A percentile compares a stretch with the other conserved stretches of the same genome.
Conservation (phyloP, 2,329 filamentous ascomycete species). For the Aciculosporium take region DNA sequence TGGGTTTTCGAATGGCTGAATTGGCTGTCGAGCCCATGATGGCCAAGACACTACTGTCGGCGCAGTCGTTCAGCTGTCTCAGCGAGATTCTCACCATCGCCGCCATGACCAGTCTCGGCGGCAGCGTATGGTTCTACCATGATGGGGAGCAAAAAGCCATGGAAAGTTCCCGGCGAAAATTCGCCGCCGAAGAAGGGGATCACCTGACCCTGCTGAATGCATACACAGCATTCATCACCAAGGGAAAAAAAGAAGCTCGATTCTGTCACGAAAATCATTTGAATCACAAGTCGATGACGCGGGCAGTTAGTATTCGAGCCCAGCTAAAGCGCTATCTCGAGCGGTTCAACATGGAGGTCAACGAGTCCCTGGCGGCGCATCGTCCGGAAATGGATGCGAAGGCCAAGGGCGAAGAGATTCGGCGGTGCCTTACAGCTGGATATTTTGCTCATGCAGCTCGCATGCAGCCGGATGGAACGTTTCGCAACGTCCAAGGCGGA, state of each 20-base stretch:
- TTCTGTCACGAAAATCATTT: conserved; percentile 82
- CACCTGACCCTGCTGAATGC: conserved; percentile 86
- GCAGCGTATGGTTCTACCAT: conserved; percentile 68
- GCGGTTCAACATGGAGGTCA: conserved; percentile 59
- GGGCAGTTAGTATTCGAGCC: conserved; percentile 71
- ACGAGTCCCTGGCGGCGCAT: conserved; percentile 40
- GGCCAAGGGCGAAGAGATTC: conserved; percentile 54
- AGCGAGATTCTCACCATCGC: conserved; percentile 83
- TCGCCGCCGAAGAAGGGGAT: conserved; percentile 86
- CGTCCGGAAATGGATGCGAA: conserved; percentile 16
- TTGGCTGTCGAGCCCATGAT: conserved; percentile 92
- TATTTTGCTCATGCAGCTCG: conserved; percentile 88
- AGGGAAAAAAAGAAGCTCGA: conserved; percentile 65
- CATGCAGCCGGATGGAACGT: conserved; percentile 88
- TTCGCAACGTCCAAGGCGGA: conserved; percentile 69
- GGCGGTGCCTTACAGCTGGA: conserved; percentile 72
- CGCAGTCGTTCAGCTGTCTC: conserved; percentile 60
- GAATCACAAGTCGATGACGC: conserved; percentile 71
- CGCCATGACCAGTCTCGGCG: conserved; percentile 81
- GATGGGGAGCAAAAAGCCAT: conserved; percentile 62
- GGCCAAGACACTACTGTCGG: conserved; percentile 70
- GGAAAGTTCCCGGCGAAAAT: conserved; percentile 63
- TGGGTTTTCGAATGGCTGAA: conserved; percentile 88
- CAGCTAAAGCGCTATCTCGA: conserved; percentile 82
- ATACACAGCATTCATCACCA: conserved; percentile 77